phyloP scores from a whole-genome alignment of 139 green algal genomes.

The Astrephomene gubernaculifera region DNA sequence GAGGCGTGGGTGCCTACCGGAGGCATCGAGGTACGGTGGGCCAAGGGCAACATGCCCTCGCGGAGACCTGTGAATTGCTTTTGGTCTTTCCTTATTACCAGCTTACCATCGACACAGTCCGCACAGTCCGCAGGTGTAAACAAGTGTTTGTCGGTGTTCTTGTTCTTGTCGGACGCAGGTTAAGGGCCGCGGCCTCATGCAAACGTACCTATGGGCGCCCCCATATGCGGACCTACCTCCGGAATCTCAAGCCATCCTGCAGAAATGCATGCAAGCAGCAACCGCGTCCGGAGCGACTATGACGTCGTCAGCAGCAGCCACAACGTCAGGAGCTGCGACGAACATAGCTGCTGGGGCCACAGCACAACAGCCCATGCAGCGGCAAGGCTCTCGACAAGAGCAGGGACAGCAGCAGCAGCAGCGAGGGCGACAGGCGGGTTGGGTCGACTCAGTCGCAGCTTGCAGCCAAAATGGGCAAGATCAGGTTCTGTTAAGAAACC shows the following conservation, averaged over 20 bases:
- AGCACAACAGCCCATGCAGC: too few species aligned
- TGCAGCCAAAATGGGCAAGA: too few species aligned
- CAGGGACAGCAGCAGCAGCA: too few species aligned
- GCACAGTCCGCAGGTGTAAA: background rate
- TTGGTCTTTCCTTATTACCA: background rate
- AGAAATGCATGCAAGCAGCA: background rate
- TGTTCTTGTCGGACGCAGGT: background rate
- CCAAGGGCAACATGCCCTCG: background rate
- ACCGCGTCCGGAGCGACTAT: too few species aligned
- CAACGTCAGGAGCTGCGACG: too few species aligned
- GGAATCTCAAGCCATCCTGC: background rate
- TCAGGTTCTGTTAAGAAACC: too few species aligned
- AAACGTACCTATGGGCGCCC: constrained; percentile 17
- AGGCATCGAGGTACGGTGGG: background rate
- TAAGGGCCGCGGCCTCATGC: constrained; percentile 13
- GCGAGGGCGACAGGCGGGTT: too few species aligned
- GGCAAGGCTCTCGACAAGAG: too few species aligned
- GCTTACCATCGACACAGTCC: background rate
- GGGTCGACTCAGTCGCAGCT: too few species aligned
- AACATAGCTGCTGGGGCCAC: too few species aligned
- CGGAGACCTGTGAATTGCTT: background rate
- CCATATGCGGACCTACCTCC: background rate
- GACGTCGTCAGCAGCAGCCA: too few species aligned
- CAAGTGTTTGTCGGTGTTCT: background rate
- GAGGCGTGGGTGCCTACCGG: constrained; percentile 20